Evolutionary conservation across 164 flowering plant genomes (phyloP), one percentile per base, ranked within the genome.

Genomic region (Amborella trichopoda): DNA sequence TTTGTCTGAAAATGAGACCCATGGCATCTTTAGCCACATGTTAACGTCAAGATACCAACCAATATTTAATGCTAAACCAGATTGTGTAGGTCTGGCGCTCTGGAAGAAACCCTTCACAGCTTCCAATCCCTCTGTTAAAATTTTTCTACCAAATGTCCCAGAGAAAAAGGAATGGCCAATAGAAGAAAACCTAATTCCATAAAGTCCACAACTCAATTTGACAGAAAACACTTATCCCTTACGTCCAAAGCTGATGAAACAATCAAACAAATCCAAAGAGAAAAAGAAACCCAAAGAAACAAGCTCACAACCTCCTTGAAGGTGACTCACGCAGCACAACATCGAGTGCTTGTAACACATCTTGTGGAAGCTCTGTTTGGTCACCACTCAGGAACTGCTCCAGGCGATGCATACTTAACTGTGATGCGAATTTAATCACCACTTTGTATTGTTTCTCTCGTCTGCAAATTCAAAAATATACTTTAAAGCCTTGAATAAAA

Each of bases 61-160:
- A 17, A 82, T 73, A 40, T 89, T 89, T 0, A 89, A 53, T 0
- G 97, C 76, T 0, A 81, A 52, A 0, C 99, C 99, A 91, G 77
- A 77, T 50, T 93, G 99, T 0, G 85, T 80, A 3, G 85, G 89
- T 0, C 94, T 75, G 4, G 85, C 58, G 28, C 85, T 75, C 38
- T 78, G 88, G 38, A 70, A 82, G 26, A 46, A 83, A 0, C 99
- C 99, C 25, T 53, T 64, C 96, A 94, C 84, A 32, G 65, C 77
- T 37, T 80, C 88, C 6, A 77, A 2, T 0, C 95, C 99, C 27
- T 71, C 71, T 10, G 20, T 22, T 6, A 38, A 22, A 38, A 16
- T 6, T 16, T 2, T 0, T 11, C 0, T 22, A 38, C 41, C 41
- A 16, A 16, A 10, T 11, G 2, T 2, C 0, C 38, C 37, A 0